Conservation (phyloP, 352 stramenopile genomes). For the Pythium rishiriense region DNA sequence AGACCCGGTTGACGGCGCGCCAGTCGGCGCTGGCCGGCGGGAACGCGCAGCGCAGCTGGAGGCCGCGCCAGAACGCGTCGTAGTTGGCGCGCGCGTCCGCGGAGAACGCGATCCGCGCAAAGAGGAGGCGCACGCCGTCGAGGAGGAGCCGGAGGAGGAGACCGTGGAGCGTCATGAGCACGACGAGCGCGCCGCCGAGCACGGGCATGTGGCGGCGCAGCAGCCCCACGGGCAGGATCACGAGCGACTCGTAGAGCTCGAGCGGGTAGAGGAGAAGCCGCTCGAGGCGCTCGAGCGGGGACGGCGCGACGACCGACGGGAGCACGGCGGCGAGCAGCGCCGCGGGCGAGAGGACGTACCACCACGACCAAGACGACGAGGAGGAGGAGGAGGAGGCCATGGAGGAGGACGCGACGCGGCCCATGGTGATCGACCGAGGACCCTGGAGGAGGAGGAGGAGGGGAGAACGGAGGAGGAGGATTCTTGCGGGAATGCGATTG, state of each 20-base stretch:
- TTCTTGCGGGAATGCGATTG: background rate
- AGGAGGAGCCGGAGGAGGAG: constrained; percentile 70
- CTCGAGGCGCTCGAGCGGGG: constrained; percentile 52
- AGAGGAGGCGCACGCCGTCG: constrained; percentile 61
- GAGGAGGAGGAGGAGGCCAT: constrained; percentile 5
- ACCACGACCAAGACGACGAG: constrained; percentile 2
- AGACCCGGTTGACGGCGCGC: constrained; percentile 69
- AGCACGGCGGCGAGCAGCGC: constrained; percentile 13
- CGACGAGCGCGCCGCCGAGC: constrained; percentile 70
- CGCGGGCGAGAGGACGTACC: constrained; percentile 11
- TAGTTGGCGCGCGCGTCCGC: constrained; percentile 71
- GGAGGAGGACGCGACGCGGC: constrained; percentile 4
- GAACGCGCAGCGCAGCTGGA: constrained; percentile 74
- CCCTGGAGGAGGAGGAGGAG: background rate
- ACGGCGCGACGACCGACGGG: constrained; percentile 11
- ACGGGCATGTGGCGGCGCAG: constrained; percentile 73
- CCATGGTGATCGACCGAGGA: constrained; percentile 1
- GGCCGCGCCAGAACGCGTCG: constrained; percentile 63
- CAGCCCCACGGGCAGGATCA: constrained; percentile 75
- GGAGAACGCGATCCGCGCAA: constrained; percentile 70
- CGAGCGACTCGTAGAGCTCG: constrained; percentile 73
- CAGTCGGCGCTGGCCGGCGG: constrained; percentile 32
- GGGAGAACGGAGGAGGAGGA: constrained; percentile 4
- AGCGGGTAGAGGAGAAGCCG: constrained; percentile 60
- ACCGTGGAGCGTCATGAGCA: constrained; percentile 76